Evolutionary conservation across 345 rosid species (phyloP), one percentile per base, ranked within the genome.

Genomic region (Salix viminalis): DNA sequence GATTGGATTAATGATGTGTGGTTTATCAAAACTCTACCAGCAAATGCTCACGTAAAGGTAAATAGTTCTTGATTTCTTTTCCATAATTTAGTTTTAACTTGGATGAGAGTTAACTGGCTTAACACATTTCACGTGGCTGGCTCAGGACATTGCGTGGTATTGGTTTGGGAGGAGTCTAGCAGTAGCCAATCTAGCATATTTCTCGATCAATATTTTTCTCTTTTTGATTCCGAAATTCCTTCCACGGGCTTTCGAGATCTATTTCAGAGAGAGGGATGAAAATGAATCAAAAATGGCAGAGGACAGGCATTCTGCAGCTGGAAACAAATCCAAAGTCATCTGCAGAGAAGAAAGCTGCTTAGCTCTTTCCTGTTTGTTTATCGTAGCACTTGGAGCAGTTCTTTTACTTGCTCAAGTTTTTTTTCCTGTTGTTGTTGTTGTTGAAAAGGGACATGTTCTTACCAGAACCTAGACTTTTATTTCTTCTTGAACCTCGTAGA

Each of bases 151-250:
- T 28, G 86, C 80, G 0, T 91, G 97, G 98, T 86, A 69, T 82
- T 91, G 97, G 99, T 94, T 92, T 65, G 97, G 98, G 75, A 89
- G 93, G 77, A 73, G 79, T 32, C 76, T 94, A 23, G 84, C 97
- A 0, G 78, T 77, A n/a, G 88, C 89, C 0, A 96, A 96, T 61
- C 73, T 90, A 4, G 36, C 34, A 4, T 96, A 96, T 76, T 94
- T 89, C 78, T 90, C 97, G 1, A 82, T 81, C 70, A 94, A 94
- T 77, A 84, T 94, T n/a, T 84, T 94, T 10, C 82, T 86, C 67
- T 91, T 95, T 84, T 81, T 93, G 88, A 90, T 95, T 67, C 99
- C 97, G 10, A 82, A 80, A 42, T 91, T 91, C 79, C 88, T 95
- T 12, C 99, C 99, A 39, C 86, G 89, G 6, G 93, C 98, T 16